These are phyloP conservation scores for Ormosia semicastrata DNA, from an alignment of 306 rosid genomes.

Conservation along the genomic window DNA sequence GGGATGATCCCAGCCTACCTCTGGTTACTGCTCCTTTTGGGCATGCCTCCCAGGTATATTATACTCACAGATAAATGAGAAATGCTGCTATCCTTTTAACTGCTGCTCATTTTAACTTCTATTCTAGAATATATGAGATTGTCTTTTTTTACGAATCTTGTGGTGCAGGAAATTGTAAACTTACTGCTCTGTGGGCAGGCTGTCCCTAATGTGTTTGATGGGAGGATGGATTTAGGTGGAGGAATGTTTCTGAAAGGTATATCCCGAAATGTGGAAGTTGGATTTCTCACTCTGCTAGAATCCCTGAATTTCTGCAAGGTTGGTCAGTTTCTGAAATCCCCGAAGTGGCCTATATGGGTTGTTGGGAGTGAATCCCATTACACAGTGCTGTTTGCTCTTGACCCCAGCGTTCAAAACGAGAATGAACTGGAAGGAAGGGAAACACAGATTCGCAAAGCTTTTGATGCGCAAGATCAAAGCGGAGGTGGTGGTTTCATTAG, in stretches of 20 bases:
- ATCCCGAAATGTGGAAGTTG: constrained; percentile 81
- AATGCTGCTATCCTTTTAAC: constrained; percentile 1
- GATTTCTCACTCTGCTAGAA: constrained; percentile 85
- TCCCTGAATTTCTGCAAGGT: constrained; percentile 91
- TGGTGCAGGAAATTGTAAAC: constrained; percentile 86
- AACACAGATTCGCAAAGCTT: constrained; percentile 84
- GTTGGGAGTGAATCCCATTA: constrained; percentile 95
- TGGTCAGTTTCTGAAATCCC: constrained; percentile 79
- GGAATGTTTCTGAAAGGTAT: constrained; percentile 91
- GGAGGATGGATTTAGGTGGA: constrained; percentile 92
- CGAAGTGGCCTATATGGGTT: constrained; percentile 98
- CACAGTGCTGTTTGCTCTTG: constrained; percentile 88
- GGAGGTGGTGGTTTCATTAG: constrained; percentile 98
- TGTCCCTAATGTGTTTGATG: constrained; percentile 89
- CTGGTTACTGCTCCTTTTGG: constrained; percentile 99
- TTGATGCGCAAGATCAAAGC: constrained; percentile 92
- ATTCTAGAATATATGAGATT: constrained; percentile 3
- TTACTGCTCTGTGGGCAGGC: constrained; percentile 90
- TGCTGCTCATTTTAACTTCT: constrained; percentile 11
- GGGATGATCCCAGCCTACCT: constrained; percentile 97
- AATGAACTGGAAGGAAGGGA: constrained; percentile 95
- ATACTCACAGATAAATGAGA: background rate
- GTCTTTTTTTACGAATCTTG: constrained; percentile 19
- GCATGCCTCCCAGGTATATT: constrained; percentile 94
- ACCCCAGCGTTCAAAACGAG: constrained; percentile 78